Evolutionary conservation across 495 filamentous ascomycete species (phyloP).

Genomic region (Neurospora intermedia): DNA sequence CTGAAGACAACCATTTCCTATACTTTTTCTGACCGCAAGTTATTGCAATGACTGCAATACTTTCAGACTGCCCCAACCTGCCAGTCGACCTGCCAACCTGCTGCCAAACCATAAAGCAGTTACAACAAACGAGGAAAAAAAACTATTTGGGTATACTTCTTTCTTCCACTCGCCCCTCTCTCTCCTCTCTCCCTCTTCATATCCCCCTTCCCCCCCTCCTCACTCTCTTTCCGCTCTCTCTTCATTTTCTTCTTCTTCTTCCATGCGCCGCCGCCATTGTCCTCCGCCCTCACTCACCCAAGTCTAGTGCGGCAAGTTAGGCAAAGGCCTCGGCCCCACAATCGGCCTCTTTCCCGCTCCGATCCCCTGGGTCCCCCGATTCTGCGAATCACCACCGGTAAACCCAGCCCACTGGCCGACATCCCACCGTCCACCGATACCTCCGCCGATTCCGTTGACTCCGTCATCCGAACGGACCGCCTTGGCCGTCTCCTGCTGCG

Average conservation of each 20-base stretch:
- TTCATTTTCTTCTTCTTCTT: neutral
- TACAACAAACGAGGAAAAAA: neutral
- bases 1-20: no score
- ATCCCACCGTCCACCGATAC: conserved; percentile 61
- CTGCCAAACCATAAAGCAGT: neutral
- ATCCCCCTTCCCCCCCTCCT: no score
- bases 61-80: no score
- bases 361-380: conserved; percentile 57
- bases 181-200: no score
- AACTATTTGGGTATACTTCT: neutral
- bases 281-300: neutral
- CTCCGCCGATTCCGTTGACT: conserved; percentile 44
- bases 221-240: no score
- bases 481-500: conserved; percentile 60
- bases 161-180: neutral
- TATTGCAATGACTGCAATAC: no score
- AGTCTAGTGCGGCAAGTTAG: conserved; percentile 19
- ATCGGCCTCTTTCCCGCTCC: conserved; percentile 72
- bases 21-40: no score
- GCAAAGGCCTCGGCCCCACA: conserved; percentile 61
- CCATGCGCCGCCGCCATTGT: neutral
- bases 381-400: conserved; percentile 76
- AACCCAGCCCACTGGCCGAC: conserved; percentile 79
- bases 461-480: conserved; percentile 40
- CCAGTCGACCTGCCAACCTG: no score